A percentile compares a stretch with the other conserved stretches of the same genome.
Evolutionary conservation across 768 basidiomycete species (phyloP).

Genomic region (Termitomyces sp.): DNA sequence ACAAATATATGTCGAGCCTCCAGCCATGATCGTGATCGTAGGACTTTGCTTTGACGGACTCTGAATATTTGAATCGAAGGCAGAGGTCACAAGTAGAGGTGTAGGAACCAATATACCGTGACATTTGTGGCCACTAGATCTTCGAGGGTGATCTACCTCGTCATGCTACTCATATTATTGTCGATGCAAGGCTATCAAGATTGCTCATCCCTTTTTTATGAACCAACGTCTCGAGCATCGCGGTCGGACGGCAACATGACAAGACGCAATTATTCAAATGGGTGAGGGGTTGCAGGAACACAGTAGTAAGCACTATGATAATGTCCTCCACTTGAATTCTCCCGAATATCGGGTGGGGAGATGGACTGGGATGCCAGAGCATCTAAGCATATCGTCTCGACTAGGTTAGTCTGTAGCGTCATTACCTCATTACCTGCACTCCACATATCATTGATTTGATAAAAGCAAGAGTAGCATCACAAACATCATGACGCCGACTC

Average conservation of each 20-base stretch:
- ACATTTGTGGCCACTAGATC: too few species aligned
- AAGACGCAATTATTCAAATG: too few species aligned
- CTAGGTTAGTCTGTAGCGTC: neutral
- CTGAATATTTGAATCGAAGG: too few species aligned
- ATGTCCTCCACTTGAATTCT: too few species aligned
- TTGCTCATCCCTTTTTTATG: too few species aligned
- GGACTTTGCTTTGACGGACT: neutral
- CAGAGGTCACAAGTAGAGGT: too few species aligned
- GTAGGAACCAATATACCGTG: too few species aligned
- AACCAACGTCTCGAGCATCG: neutral
- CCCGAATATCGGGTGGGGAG: neutral
- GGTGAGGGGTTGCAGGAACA: neutral
- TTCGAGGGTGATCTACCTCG: neutral
- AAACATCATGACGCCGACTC: conserved; percentile 1
- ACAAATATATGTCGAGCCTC: conserved; percentile 1
- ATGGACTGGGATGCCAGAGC: neutral
- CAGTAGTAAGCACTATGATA: neutral
- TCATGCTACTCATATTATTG: neutral
- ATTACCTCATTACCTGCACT: neutral
- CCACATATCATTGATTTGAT: neutral
- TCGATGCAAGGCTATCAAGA: neutral
- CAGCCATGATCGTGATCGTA: conserved; percentile 8
- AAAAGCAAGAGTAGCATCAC: neutral
- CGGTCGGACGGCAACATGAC: neutral
- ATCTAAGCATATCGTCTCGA: neutral